Evolutionary conservation across 768 basidiomycete genomes (phyloP).

Genomic region (Erythrobasidium yunnanense): DNA sequence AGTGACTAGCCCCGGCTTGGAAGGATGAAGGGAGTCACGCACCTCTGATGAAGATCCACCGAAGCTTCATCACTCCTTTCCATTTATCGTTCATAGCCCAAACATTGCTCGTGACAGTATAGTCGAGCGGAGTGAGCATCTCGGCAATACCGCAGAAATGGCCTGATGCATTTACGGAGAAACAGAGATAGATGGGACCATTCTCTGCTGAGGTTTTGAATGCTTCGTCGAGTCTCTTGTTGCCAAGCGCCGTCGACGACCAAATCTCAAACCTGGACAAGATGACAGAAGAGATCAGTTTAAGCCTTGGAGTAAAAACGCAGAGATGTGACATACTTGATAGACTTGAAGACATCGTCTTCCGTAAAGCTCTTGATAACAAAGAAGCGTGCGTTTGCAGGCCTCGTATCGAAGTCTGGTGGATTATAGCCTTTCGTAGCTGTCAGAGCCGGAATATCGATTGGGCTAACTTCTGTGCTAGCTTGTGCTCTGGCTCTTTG

Average conservation of each 20-base stretch:
- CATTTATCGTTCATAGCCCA: conserved; percentile 95
- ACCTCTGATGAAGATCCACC: conserved; percentile 95
- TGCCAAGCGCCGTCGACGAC: conserved; percentile 52
- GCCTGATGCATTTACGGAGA: conserved; percentile 77
- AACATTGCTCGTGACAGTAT: conserved; percentile 84
- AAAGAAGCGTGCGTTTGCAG: conserved; percentile 73
- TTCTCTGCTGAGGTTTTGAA: conserved; percentile 87
- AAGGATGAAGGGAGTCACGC: conserved; percentile 44
- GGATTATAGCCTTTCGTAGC: conserved; percentile 87
- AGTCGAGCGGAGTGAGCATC: conserved; percentile 93
- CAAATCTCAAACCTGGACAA: conserved; percentile 37
- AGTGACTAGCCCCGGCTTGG: too few relatives aligned
- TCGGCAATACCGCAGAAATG: conserved; percentile 99
- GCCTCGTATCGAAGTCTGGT: conserved; percentile 65
- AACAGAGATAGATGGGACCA: conserved; percentile 94
- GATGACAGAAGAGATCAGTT: neutral
- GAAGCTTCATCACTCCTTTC: conserved; percentile 98
- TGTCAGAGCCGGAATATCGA: conserved; percentile 76
- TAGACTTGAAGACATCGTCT: conserved; percentile 95
- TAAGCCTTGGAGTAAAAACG: neutral
- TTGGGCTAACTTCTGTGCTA: conserved; percentile 48
- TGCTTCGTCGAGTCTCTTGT: conserved; percentile 91
- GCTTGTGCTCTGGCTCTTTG: too few relatives aligned
- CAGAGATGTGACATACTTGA: conserved; percentile 40
- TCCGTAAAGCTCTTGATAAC: conserved; percentile 99